Percentiles rank a stretch among this genome's conserved stretches.
phyloP scores from a whole-genome alignment of 345 rosid genomes.

The Eutrema heterophyllum region DNA sequence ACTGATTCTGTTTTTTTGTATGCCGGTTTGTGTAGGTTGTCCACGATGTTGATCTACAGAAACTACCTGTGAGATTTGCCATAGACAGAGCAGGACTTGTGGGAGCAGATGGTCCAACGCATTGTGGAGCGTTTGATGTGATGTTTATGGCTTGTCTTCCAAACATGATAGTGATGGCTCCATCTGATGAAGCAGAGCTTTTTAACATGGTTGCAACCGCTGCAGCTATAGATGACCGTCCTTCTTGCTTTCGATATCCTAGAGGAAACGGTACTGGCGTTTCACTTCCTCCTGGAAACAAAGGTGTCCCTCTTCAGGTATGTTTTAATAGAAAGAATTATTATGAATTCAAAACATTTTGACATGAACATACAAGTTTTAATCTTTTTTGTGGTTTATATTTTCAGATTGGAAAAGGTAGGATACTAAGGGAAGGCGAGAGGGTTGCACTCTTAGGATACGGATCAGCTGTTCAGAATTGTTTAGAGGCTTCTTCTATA shows the following conservation, averaged over 20 bases:
- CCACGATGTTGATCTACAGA: slow-evolving; percentile 95
- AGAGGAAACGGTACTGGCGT: slow-evolving; percentile 92
- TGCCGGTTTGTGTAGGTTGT: slow-evolving; percentile 52
- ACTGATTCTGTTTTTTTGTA: background rate
- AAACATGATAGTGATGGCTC: slow-evolving; percentile 99
- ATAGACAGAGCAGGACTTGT: slow-evolving; percentile 99
- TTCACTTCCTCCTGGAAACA: slow-evolving; percentile 66
- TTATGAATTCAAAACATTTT: background rate
- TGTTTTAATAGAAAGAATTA: background rate
- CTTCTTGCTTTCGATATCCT: slow-evolving; percentile 93
- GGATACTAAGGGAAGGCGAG: slow-evolving; percentile 62
- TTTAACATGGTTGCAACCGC: slow-evolving; percentile 98
- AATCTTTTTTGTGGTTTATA: background rate
- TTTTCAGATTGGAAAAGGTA: slow-evolving; percentile 73
- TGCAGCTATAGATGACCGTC: slow-evolving; percentile 85
- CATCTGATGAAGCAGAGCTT: slow-evolving; percentile 97
- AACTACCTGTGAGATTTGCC: slow-evolving; percentile 91
- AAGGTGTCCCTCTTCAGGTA: slow-evolving; percentile 56
- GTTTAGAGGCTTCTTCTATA: slow-evolving; percentile 50
- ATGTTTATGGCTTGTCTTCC: slow-evolving; percentile 98
- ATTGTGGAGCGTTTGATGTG: slow-evolving; percentile 93
- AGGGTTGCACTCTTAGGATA: slow-evolving; percentile 77
- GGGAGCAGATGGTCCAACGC: slow-evolving; percentile 99
- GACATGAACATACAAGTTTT: background rate
- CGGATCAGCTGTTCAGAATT: slow-evolving; percentile 73